Evolutionary conservation across 192 early-diverging fungal genomes (phyloP).

Genomic region (Geranomyces michiganensis): DNA sequence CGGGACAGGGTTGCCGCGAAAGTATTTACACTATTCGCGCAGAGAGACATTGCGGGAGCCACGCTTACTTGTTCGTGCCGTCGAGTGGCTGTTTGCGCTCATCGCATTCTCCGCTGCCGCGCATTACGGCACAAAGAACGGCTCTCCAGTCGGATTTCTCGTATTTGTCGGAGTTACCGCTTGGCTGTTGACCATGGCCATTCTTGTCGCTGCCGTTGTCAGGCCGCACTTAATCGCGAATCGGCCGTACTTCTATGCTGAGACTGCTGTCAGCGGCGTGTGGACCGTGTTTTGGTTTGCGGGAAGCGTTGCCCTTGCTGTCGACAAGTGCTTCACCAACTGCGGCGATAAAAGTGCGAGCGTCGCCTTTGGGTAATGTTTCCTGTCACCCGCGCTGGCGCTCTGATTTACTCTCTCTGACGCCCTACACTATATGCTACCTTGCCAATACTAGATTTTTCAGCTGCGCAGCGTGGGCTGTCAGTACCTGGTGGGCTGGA

Average conservation of each 20-base stretch:
- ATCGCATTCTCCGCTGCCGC: background rate
- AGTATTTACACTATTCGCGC: no score
- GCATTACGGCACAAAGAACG: background rate
- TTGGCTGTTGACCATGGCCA: background rate
- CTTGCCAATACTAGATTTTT: no score
- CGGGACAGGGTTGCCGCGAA: no score
- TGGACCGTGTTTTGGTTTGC: background rate
- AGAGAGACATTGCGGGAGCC: background rate
- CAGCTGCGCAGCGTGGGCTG: no score
- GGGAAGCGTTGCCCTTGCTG: background rate
- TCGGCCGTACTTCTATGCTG: background rate
- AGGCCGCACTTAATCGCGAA: background rate
- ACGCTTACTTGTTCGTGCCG: background rate
- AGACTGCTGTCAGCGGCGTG: background rate
- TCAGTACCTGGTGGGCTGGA: no score
- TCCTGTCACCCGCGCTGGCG: no score
- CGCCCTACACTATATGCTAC: no score
- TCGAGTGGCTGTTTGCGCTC: conserved; percentile 1
- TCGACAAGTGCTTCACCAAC: background rate
- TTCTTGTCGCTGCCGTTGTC: background rate
- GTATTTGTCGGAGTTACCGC: background rate
- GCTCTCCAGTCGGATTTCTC: background rate
- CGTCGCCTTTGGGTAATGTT: background rate
- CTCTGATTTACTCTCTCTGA: no score
- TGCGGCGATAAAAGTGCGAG: background rate